Evolutionary conservation across 371 early-diverging fungal species (phyloP).

Genomic region (Syncephalis fuscata): DNA sequence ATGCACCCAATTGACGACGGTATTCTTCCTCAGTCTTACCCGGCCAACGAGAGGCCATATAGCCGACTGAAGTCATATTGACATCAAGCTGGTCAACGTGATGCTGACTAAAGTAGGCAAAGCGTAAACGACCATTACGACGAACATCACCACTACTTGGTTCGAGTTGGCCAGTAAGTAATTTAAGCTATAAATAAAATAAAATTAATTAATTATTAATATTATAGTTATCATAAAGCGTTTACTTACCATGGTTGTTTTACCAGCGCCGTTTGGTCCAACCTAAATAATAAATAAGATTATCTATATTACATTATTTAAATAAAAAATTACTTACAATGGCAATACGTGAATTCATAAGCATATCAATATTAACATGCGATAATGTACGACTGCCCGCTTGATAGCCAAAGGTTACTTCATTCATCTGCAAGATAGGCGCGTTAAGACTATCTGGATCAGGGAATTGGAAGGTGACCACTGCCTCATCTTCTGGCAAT

Average conservation of each 20-base stretch:
- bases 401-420: constrained; percentile 78
- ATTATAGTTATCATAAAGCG: not conserved
- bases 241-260: constrained; percentile 23
- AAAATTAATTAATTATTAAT: constrained; percentile 9
- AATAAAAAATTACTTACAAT: constrained; percentile 36
- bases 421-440: constrained; percentile 86
- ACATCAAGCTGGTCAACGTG: constrained; percentile 92
- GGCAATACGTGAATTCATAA: constrained; percentile 92
- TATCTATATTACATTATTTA: not conserved
- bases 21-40: constrained; percentile 91
- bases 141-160: constrained; percentile 66
- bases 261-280: constrained; percentile 71
- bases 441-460: constrained; percentile 73
- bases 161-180: constrained; percentile 68
- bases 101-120: constrained; percentile 96
- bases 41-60: constrained; percentile 72
- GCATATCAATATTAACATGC: constrained; percentile 77
- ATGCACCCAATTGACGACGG: constrained; percentile 80
- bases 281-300: not conserved
- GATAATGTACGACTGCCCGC: constrained; percentile 50
- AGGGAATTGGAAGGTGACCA: constrained; percentile 79
- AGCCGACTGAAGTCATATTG: constrained; percentile 66
- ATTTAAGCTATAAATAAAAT: constrained; percentile 37
- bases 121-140: constrained; percentile 84
- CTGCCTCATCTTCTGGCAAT: constrained; percentile 66